phyloP scores from a whole-genome alignment of 202 grass and related monocot genomes.

The Setaria italica region DNA sequence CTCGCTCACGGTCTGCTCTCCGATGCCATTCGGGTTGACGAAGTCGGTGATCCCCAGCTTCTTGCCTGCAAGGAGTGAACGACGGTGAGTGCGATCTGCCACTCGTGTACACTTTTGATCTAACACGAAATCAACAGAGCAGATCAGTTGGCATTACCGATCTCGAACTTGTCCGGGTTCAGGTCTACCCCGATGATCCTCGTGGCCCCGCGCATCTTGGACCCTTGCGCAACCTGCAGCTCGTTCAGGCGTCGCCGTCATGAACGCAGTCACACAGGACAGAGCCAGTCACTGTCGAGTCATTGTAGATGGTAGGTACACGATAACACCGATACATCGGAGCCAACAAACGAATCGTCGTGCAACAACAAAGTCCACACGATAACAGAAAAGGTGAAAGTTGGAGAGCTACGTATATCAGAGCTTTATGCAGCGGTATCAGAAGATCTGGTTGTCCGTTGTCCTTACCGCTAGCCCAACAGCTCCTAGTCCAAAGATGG shows the following conservation, averaged over 20 bases:
- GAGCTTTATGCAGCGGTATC: too few relatives aligned
- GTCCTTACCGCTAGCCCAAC: constrained; percentile 66
- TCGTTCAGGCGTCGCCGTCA: too few relatives aligned
- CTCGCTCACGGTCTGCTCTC: constrained; percentile 54
- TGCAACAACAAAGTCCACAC: too few relatives aligned
- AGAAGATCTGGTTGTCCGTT: background rate
- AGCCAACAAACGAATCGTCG: too few relatives aligned
- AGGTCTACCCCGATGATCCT: constrained; percentile 70
- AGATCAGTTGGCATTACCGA: constrained; percentile 38
- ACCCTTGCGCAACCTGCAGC: constrained; percentile 63
- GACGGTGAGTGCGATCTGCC: background rate
- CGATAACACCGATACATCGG: too few relatives aligned
- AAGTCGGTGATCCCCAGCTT: constrained; percentile 77
- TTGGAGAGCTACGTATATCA: too few relatives aligned
- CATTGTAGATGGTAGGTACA: too few relatives aligned
- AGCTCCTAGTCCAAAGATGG: constrained; percentile 65
- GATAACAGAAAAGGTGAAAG: too few relatives aligned
- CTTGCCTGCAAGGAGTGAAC: constrained; percentile 44
- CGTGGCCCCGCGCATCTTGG: constrained; percentile 58
- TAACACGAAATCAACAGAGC: too few relatives aligned
- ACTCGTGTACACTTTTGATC: background rate
- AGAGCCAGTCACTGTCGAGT: too few relatives aligned
- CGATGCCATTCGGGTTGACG: constrained; percentile 60
- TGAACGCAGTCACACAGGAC: too few relatives aligned
- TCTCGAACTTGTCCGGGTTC: constrained; percentile 58